Evolutionary conservation across 129 eudicot species (phyloP).

Genomic region (Silybum marianum): DNA sequence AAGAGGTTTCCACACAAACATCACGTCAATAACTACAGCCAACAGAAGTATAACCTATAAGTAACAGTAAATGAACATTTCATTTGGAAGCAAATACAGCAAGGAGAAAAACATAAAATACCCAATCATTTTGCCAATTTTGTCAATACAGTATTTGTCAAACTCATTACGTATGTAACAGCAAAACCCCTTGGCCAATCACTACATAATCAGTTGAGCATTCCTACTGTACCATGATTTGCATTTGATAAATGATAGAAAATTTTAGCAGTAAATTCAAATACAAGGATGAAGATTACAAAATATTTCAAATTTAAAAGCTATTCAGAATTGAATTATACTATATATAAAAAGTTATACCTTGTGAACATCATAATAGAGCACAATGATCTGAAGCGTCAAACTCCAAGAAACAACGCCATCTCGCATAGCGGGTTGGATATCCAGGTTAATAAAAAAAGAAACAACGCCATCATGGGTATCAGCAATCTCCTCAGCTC

Average conservation of each 20-base stretch:
- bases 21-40: background rate
- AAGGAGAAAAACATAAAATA: background rate
- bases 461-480: conserved; percentile 85
- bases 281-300: background rate
- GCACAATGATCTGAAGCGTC: too few species aligned
- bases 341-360: too few species aligned
- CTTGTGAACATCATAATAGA: too few species aligned
- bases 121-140: background rate
- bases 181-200: background rate
- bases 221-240: background rate
- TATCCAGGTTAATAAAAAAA: background rate
- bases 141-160: background rate
- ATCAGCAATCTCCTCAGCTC: conserved; percentile 94
- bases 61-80: background rate
- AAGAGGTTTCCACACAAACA: too few species aligned
- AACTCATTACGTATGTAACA: background rate
- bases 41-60: background rate
- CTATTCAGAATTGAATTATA: background rate
- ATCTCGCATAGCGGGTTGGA: conserved; percentile 14
- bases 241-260: background rate
- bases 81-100: background rate
- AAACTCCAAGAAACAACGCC: conserved; percentile 71
- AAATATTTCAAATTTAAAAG: background rate
- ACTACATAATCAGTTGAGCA: background rate
- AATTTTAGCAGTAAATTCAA: background rate